A percentile compares a stretch with the other conserved stretches of the same genome.
phyloP scores from a whole-genome alignment of 208 protist species.

The Lotmaria passim region DNA sequence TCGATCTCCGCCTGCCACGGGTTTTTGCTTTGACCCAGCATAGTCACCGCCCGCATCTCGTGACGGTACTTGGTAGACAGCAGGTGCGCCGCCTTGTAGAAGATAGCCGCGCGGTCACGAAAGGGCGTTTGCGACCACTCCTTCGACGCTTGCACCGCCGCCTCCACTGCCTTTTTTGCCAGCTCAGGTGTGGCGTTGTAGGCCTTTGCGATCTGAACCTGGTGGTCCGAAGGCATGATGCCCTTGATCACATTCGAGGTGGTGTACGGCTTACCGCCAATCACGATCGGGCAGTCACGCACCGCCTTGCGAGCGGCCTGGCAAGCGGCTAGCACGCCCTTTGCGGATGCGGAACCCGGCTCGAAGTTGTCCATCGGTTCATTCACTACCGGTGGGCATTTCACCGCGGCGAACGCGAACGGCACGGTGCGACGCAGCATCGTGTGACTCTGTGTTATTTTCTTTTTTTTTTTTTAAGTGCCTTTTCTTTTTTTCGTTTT shows the following conservation, averaged over 20 bases:
- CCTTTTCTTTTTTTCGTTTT: slow-evolving; percentile 10
- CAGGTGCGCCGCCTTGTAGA: slow-evolving; percentile 93
- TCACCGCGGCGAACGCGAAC: slow-evolving; percentile 60
- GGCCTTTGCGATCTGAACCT: slow-evolving; percentile 67
- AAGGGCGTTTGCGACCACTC: slow-evolving; percentile 86
- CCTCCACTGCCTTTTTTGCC: slow-evolving; percentile 90
- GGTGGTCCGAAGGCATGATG: slow-evolving; percentile 83
- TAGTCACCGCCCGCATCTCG: slow-evolving; percentile 93
- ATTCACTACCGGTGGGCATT: slow-evolving; percentile 77
- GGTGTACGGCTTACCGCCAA: slow-evolving; percentile 88
- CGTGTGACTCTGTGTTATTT: neutral
- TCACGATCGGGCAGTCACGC: slow-evolving; percentile 91
- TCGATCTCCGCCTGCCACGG: slow-evolving; percentile 98
- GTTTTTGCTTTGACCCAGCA: slow-evolving; percentile 97
- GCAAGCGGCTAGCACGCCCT: slow-evolving; percentile 71
- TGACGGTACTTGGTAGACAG: slow-evolving; percentile 87
- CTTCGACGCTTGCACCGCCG: slow-evolving; percentile 72
- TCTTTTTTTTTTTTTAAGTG: slow-evolving; percentile 14
- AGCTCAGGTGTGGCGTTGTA: slow-evolving; percentile 90
- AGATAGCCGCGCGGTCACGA: slow-evolving; percentile 93
- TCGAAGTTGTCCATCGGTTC: slow-evolving; percentile 91
- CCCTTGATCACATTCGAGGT: slow-evolving; percentile 72
- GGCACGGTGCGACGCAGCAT: slow-evolving; percentile 84
- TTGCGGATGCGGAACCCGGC: slow-evolving; percentile 68
- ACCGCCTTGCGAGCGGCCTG: slow-evolving; percentile 50